Percentiles rank a stretch among this genome's conserved stretches.
Conservation (phyloP, 768 basidiomycete genomes). For the Lactarius sp. region DNA sequence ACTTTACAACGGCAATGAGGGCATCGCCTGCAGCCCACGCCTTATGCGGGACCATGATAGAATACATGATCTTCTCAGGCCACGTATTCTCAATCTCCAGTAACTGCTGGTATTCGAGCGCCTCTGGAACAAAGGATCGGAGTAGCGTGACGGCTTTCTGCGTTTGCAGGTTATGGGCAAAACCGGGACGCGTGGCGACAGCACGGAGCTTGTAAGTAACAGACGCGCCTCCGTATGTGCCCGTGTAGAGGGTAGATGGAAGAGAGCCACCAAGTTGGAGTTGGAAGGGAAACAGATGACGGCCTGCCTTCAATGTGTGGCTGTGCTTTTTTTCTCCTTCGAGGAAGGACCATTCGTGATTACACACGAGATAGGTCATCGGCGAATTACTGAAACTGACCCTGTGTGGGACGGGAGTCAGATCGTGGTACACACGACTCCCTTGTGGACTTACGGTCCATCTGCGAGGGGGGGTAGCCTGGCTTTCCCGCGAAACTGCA, state of each 20-base stretch:
- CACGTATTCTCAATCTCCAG: conserved; percentile 96
- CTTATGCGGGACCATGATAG: conserved; percentile 89
- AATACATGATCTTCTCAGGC: conserved; percentile 97
- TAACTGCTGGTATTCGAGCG: conserved; percentile 93
- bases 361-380: conserved; percentile 60
- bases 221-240: conserved; percentile 51
- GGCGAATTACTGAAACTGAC: conserved; percentile 42
- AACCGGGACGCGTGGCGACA: conserved; percentile 70
- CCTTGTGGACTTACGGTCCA: conserved; percentile 49
- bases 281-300: conserved; percentile 89
- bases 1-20: conserved; percentile 77
- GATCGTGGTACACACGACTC: conserved; percentile 12
- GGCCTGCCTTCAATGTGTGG: conserved; percentile 94
- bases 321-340: conserved; percentile 72
- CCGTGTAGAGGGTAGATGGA: conserved; percentile 68
- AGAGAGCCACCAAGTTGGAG: conserved; percentile 80
- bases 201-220: conserved; percentile 90
- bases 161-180: conserved; percentile 63
- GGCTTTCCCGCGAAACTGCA: conserved; percentile 82
- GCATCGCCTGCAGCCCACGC: conserved; percentile 91
- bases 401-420: conserved; percentile 29
- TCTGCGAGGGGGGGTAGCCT: conserved; percentile 53
- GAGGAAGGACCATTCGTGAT: conserved; percentile 91
- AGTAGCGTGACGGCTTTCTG: conserved; percentile 58
- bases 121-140: conserved; percentile 71